These are phyloP conservation scores for Suillus subalutaceus DNA, from an alignment of 768 basidiomycete species.

Conservation along the genomic window DNA sequence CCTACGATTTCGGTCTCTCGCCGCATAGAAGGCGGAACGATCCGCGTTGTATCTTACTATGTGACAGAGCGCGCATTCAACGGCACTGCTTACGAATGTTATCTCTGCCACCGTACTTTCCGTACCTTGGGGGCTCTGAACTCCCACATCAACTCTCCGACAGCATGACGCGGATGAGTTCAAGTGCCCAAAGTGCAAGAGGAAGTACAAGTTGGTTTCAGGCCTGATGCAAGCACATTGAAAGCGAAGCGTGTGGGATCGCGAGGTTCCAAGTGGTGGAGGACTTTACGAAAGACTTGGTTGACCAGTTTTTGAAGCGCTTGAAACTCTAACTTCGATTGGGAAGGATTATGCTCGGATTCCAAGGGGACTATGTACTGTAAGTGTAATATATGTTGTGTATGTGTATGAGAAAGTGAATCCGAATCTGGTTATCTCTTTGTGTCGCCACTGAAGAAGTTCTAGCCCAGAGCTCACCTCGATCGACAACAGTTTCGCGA, in stretches of 20 bases:
- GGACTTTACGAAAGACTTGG: neutral
- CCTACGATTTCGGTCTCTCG: conserved; percentile 39
- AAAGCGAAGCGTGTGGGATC: conserved; percentile 1
- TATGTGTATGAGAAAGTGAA: neutral
- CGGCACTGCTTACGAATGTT: conserved; percentile 45
- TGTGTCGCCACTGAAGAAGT: neutral
- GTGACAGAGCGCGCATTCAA: conserved; percentile 43
- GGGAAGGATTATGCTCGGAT: neutral
- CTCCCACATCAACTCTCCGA: conserved; percentile 32
- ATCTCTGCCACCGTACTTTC: conserved; percentile 41
- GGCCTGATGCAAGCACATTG: conserved; percentile 44
- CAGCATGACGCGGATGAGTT: conserved; percentile 44
- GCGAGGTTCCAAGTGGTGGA: conserved; percentile 1
- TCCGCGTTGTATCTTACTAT: conserved; percentile 26
- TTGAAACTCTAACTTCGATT: conserved; percentile 1
- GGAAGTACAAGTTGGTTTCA: conserved; percentile 40
- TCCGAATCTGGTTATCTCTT: neutral
- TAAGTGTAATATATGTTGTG: neutral
- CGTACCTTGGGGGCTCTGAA: conserved; percentile 29
- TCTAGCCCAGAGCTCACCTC: neutral
- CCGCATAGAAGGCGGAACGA: conserved; percentile 25
- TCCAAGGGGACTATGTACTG: neutral
- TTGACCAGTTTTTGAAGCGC: neutral
- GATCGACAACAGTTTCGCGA: neutral
- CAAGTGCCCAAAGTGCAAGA: conserved; percentile 47